A percentile compares a stretch with the other conserved stretches of the same genome.
Conservation (phyloP, 2,329 filamentous ascomycete species). For the Paramyrothecium roridum region DNA sequence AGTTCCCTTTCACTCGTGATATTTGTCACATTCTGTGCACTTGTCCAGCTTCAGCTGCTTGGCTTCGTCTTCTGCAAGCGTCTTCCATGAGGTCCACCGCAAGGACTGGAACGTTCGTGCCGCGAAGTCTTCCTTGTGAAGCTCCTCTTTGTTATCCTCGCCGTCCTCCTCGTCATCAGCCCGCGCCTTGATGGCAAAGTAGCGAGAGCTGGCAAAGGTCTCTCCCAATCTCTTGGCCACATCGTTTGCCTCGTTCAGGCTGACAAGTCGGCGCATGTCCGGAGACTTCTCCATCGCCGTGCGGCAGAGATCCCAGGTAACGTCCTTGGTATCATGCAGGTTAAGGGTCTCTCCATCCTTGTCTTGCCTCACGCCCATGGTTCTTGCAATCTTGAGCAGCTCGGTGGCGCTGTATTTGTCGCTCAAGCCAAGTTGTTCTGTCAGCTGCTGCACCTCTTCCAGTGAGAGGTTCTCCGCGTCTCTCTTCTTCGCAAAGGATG, state of each 20-base stretch:
- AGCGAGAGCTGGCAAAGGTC: slow-evolving; percentile 34
- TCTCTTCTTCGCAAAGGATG: background rate
- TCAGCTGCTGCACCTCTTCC: background rate
- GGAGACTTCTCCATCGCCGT: slow-evolving; percentile 26
- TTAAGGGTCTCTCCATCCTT: slow-evolving; percentile 4
- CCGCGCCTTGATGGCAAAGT: slow-evolving; percentile 30
- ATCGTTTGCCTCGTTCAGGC: slow-evolving; percentile 55
- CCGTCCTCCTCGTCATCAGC: slow-evolving; percentile 19
- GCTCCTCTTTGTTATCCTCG: slow-evolving; percentile 17
- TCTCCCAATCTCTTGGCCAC: slow-evolving; percentile 55
- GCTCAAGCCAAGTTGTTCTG: slow-evolving; percentile 18
- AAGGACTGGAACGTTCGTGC: slow-evolving; percentile 13
- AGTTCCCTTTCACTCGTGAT: slow-evolving; percentile 6
- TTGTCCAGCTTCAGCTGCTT: slow-evolving; percentile 9
- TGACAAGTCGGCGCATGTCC: slow-evolving; percentile 46
- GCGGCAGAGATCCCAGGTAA: slow-evolving; percentile 30
- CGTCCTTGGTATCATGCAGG: slow-evolving; percentile 9
- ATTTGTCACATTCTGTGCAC: slow-evolving; percentile 7
- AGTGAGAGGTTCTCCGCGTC: background rate
- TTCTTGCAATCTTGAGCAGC: slow-evolving; percentile 18
- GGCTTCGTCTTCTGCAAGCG: slow-evolving; percentile 3
- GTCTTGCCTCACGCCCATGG: slow-evolving; percentile 19
- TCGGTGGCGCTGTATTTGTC: slow-evolving; percentile 20
- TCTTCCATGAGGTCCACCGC: slow-evolving; percentile 13
- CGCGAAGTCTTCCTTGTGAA: slow-evolving; percentile 28